Evolutionary conservation across 306 rosid genomes (phyloP).

Genomic region (Astragalus membranaceus): DNA sequence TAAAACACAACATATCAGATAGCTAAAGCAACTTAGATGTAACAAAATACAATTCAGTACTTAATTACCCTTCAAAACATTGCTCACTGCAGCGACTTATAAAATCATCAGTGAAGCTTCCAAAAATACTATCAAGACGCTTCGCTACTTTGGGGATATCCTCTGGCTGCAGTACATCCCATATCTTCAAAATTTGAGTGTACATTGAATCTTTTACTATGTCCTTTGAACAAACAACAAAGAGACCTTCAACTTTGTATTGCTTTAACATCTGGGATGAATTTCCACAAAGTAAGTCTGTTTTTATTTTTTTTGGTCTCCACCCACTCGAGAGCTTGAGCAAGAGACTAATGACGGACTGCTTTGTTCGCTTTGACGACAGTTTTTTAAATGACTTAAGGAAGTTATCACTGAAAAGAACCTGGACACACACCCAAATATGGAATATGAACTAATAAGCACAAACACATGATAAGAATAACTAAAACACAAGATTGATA

Average conservation of each 20-base stretch:
- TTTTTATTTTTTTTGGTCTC: constrained; percentile 51
- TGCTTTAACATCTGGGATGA: constrained; percentile 46
- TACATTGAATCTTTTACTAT: constrained; percentile 34
- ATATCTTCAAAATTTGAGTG: constrained; percentile 58
- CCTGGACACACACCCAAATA: constrained; percentile 24
- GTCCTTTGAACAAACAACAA: constrained; percentile 51
- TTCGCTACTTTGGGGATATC: constrained; percentile 48
- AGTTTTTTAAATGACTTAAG: constrained; percentile 57
- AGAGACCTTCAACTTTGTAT: constrained; percentile 51
- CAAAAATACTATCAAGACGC: constrained; percentile 52
- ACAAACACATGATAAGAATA: not conserved
- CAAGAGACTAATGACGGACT: constrained; percentile 43
- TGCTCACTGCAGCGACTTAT: constrained; percentile 47
- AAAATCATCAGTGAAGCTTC: constrained; percentile 47
- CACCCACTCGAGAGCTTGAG: constrained; percentile 63
- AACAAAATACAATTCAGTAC: not conserved
- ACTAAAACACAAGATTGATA: not conserved
- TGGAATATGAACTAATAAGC: not conserved
- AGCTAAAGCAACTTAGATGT: not conserved
- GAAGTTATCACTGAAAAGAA: constrained; percentile 63
- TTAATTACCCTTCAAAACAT: constrained; percentile 45
- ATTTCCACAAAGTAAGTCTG: constrained; percentile 32
- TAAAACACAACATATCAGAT: not conserved
- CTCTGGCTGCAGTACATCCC: constrained; percentile 60
- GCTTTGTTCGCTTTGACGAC: constrained; percentile 26